Evolutionary conservation across 2,329 filamentous ascomycete species (phyloP).

Genomic region (Tolypocladium tropicale): DNA sequence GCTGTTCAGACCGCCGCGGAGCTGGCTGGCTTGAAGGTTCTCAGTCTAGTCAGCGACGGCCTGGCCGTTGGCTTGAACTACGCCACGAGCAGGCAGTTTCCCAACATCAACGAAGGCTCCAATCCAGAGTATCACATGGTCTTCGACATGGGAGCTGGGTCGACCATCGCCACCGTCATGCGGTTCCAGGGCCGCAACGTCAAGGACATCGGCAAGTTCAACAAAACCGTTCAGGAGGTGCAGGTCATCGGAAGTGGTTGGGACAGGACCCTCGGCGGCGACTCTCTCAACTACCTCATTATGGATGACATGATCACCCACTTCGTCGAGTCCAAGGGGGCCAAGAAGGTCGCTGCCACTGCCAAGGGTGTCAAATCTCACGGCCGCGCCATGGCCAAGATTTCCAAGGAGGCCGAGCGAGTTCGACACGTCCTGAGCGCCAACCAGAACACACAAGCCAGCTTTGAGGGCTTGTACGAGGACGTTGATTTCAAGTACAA

Average conservation of each 20-base stretch:
- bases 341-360: slow-evolving; percentile 54
- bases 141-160: slow-evolving; percentile 97
- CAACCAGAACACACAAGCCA: slow-evolving; percentile 70
- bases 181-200: slow-evolving; percentile 81
- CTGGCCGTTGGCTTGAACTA: slow-evolving; percentile 92
- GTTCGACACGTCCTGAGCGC: slow-evolving; percentile 85
- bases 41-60: slow-evolving; percentile 80
- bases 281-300: slow-evolving; percentile 78
- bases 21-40: slow-evolving; percentile 76
- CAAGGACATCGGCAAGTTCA: slow-evolving; percentile 86
- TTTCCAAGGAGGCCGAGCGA: slow-evolving; percentile 88
- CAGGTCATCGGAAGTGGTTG: slow-evolving; percentile 77
- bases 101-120: slow-evolving; percentile 68
- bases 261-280: slow-evolving; percentile 84
- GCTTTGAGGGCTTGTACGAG: slow-evolving; percentile 83
- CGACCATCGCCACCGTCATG: slow-evolving; percentile 79
- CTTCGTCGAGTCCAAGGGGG: slow-evolving; percentile 60
- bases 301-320: slow-evolving; percentile 79
- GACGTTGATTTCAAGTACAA: slow-evolving; percentile 93
- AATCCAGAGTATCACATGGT: slow-evolving; percentile 88
- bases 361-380: slow-evolving; percentile 57
- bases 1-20: slow-evolving; percentile 77
- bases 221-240: slow-evolving; percentile 97
- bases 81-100: slow-evolving; percentile 83
- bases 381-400: slow-evolving; percentile 75